Evolutionary conservation across 2,329 filamentous ascomycete species (phyloP), one percentile per base, ranked within the genome.

Genomic region (Sclerotinia sclerotiorum): DNA sequence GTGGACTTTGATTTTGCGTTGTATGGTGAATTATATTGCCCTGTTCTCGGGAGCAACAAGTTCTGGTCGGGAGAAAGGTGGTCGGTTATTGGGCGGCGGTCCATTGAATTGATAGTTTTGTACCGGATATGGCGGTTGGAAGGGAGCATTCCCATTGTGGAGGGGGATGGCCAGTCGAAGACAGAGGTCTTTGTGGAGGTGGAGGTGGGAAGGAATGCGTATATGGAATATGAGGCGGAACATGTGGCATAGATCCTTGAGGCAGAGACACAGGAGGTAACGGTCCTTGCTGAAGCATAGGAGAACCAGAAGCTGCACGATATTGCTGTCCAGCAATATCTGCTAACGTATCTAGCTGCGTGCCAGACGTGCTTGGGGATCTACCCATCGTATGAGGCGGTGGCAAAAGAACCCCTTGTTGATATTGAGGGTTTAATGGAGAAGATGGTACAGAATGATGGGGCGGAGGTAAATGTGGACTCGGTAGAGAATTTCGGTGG

Each of bases 21-120:
- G 60, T 78, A 78, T 19, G 77, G 77, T 39, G 76, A 78, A 56
- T 74, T 77, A 51, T 78, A 77, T 35, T 77, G 74, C 39, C 39
- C 75, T 73, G 46, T 72, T 73, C 52, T 77, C 73, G 1, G 71
- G 68, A 44, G 71, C 71, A 57, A 72, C 67, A 27, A 75, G 68
- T 11, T 67, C 64, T n/a, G 64, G 64, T 29, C 64, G 71, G 21
- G 71, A 69, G 69, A 73, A 76, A n/a, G 69, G 69, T 51, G 71
- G 63, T 35, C 74, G 70, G 27, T 71, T 72, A 29, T 69, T 72
- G 55, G 68, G 70, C 62, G 68, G 63, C 44, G 68, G 63, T 49
- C 63, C 67, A 27, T 69, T 67, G 56, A 69, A 74, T 61, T 68
- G 73, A 13, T 68, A 72, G 27, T 70, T 70, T 60, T 64, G 56